Percentiles rank a stretch among this genome's conserved stretches.
phyloP scores from a whole-genome alignment of 2,329 filamentous ascomycete species.

The Elsinoe australis region DNA sequence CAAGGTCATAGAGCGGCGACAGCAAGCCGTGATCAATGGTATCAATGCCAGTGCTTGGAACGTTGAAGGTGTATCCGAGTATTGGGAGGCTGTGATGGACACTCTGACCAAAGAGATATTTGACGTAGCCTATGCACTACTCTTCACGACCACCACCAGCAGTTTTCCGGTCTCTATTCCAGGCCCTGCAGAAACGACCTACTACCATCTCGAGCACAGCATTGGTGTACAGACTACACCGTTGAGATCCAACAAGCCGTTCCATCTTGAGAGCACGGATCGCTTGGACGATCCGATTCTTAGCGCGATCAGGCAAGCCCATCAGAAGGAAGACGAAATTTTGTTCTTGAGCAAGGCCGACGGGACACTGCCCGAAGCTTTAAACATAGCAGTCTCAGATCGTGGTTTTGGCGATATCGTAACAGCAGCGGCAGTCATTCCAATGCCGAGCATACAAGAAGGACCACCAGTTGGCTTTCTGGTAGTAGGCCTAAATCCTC shows the following conservation, averaged over 20 bases:
- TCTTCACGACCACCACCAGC: slow-evolving; percentile 20
- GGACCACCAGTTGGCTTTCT: slow-evolving; percentile 21
- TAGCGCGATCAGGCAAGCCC: slow-evolving; percentile 29
- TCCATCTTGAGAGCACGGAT: slow-evolving; percentile 13
- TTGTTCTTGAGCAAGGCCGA: slow-evolving; percentile 29
- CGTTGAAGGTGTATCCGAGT: slow-evolving; percentile 20
- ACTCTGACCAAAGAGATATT: slow-evolving; percentile 20
- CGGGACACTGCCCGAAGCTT: slow-evolving; percentile 24
- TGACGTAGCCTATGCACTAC: slow-evolving; percentile 25
- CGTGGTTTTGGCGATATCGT: slow-evolving; percentile 33
- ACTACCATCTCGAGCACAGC: slow-evolving; percentile 2
- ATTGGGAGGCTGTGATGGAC: slow-evolving; percentile 25
- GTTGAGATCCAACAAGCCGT: not conserved
- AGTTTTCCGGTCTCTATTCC: not conserved
- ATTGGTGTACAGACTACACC: not conserved
- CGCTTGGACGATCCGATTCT: slow-evolving; percentile 19
- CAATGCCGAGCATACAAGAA: slow-evolving; percentile 24
- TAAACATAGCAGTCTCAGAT: slow-evolving; percentile 28
- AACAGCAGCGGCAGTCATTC: slow-evolving; percentile 30
- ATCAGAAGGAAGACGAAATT: slow-evolving; percentile 25
- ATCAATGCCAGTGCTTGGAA: slow-evolving; percentile 20
- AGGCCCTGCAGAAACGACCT: not conserved
- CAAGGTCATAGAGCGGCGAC: slow-evolving; percentile 22
- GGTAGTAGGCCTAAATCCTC: slow-evolving; percentile 35
- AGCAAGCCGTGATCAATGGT: slow-evolving; percentile 21